Evolutionary conservation across 805 yeast species (phyloP), one percentile per base, ranked within the genome.

Genomic region (Deakozyma indianensis): DNA sequence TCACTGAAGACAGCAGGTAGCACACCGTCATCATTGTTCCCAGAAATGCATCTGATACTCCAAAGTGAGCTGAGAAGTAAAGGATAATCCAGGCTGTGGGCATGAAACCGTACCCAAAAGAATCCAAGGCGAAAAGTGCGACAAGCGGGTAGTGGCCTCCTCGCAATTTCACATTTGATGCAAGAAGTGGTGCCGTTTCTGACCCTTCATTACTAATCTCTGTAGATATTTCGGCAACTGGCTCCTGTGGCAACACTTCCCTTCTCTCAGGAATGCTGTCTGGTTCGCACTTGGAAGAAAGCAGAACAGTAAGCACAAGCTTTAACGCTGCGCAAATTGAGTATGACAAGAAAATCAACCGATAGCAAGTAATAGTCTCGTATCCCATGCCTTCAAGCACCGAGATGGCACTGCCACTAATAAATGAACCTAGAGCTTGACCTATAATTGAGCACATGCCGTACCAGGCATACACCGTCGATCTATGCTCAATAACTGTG

Each of bases 31-130:
- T 47, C 32, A 53, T 48, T 1, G 87, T 74, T 58, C 80, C 80
- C 14, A 78, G 64, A 14, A 78, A 51, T 52, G 77, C 81, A 2
- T 87, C 77, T 1, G 77, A 60, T 23, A 76, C 62, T 1, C 59
- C 51, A 53, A 80, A 86, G 14, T 66, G 60, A 28, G 69, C 71
- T 46, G 77, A 74, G 66, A 84, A 80, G 62, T 83, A 87, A 58
- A 80, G 87, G 35, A 86, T 85, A 40, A 82, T 70, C 96, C 96
- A 88, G 1, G 95, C 81, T 41, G 78, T 69, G 1, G 94, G 79
- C 86, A 86, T 82, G 61, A 87, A 82, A 1, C 96, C 95, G 51
- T 77, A 78, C 0, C 94, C 96, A 43, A 87, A 70, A 1, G 95
- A 85, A 60, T 87, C 96, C 24, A 84, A 56, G 78, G 84, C 83